These are phyloP conservation scores for Colletotrichum liaoningense DNA, from an alignment of 2,329 filamentous ascomycete species.

Conservation along the genomic window DNA sequence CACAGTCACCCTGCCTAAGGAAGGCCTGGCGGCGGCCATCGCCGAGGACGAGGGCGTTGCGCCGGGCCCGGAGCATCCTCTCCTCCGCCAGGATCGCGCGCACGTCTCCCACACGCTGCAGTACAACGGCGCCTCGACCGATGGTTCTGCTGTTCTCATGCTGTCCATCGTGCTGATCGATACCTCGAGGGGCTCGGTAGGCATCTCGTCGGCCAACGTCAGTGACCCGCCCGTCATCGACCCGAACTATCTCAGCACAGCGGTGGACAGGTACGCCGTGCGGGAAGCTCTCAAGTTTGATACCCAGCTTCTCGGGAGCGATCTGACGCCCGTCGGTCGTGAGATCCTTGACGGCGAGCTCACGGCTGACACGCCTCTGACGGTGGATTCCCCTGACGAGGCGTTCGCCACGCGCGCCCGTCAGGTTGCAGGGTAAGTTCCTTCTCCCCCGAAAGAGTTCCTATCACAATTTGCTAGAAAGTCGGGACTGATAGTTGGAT, in stretches of 20 bases:
- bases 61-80: slow-evolving; percentile 42
- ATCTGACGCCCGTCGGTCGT: slow-evolving; percentile 35
- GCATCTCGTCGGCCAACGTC: background rate
- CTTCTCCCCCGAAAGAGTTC: no score
- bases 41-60: slow-evolving; percentile 43
- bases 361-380: slow-evolving; percentile 39
- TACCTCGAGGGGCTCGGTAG: background rate
- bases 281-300: slow-evolving; percentile 41
- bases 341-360: slow-evolving; percentile 41
- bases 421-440: slow-evolving; percentile 6
- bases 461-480: no score
- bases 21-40: slow-evolving; percentile 46
- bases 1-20: slow-evolving; percentile 40
- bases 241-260: background rate
- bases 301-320: slow-evolving; percentile 38
- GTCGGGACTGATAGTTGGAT: background rate
- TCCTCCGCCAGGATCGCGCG: slow-evolving; percentile 42
- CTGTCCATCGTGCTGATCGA: slow-evolving; percentile 31
- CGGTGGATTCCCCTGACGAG: slow-evolving; percentile 39
- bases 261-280: slow-evolving; percentile 38
- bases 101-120: slow-evolving; percentile 11
- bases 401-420: slow-evolving; percentile 3
- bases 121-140: slow-evolving; percentile 19
- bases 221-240: background rate
- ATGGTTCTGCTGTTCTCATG: slow-evolving; percentile 33